phyloP scores from a whole-genome alignment of 352 stramenopile species.

The Phytophthora litchii region DNA sequence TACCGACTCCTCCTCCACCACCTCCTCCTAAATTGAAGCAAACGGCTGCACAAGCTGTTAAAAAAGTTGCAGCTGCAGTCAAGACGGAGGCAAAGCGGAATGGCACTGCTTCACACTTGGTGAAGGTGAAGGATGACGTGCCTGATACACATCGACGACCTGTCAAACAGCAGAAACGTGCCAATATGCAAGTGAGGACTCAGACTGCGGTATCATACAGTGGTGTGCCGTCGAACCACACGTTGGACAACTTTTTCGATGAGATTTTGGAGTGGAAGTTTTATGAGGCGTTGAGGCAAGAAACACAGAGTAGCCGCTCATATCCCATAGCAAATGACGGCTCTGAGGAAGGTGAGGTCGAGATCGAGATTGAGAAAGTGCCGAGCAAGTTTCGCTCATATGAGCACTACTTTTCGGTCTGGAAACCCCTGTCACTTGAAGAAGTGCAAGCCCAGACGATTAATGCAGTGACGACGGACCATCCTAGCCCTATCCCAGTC shows the following conservation, averaged over 20 bases:
- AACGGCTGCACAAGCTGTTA: slow-evolving; percentile 16
- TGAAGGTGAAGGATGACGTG: slow-evolving; percentile 34
- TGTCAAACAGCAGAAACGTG: slow-evolving; percentile 68
- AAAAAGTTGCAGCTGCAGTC: slow-evolving; percentile 25
- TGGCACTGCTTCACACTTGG: neutral
- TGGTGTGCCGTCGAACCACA: slow-evolving; percentile 50
- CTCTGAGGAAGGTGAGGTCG: slow-evolving; percentile 79
- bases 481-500: slow-evolving; percentile 54
- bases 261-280: slow-evolving; percentile 88
- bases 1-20: slow-evolving; percentile 7
- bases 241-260: slow-evolving; percentile 82
- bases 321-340: slow-evolving; percentile 65
- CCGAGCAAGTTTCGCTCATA: slow-evolving; percentile 88
- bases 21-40: slow-evolving; percentile 20
- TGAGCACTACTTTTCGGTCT: slow-evolving; percentile 90
- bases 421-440: slow-evolving; percentile 83
- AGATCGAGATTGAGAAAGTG: slow-evolving; percentile 64
- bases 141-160: slow-evolving; percentile 71
- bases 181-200: slow-evolving; percentile 24
- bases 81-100: slow-evolving; percentile 24
- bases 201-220: slow-evolving; percentile 23
- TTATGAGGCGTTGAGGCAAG: slow-evolving; percentile 57
- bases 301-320: slow-evolving; percentile 58
- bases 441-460: slow-evolving; percentile 90
- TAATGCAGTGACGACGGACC: slow-evolving; percentile 76